Percentiles rank a stretch among this genome's conserved stretches.
Conservation (phyloP, 345 rosid species). For the Noccaea caerulescens region DNA sequence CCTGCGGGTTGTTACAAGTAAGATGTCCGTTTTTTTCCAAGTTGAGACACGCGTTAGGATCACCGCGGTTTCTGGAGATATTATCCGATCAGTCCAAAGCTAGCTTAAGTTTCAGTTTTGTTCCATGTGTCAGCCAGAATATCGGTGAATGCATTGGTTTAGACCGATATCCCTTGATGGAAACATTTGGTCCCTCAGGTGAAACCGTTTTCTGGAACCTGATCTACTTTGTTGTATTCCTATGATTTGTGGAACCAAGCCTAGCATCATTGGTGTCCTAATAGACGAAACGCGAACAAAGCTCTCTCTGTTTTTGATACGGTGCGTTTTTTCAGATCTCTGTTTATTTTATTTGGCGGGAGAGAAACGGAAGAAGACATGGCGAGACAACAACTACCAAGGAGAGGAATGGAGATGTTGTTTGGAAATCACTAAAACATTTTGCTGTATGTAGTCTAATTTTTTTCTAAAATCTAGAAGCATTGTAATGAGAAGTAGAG, state of each 20-base stretch:
- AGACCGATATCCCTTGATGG: slow-evolving; percentile 2
- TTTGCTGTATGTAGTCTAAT: too few species aligned
- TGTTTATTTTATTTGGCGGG: too few species aligned
- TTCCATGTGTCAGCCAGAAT: slow-evolving; percentile 27
- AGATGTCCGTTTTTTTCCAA: slow-evolving; percentile 24
- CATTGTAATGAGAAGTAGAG: slow-evolving; percentile 7
- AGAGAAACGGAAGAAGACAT: too few species aligned
- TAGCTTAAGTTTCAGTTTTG: slow-evolving; percentile 14
- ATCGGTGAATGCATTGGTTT: neutral
- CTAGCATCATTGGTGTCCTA: neutral
- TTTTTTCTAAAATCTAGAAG: too few species aligned
- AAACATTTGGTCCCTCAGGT: slow-evolving; percentile 28
- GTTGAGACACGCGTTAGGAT: slow-evolving; percentile 40
- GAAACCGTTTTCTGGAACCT: slow-evolving; percentile 9
- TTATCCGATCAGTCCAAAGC: slow-evolving; percentile 37
- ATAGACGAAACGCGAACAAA: too few species aligned
- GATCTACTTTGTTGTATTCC: slow-evolving; percentile 15
- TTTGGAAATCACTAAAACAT: too few species aligned
- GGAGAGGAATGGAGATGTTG: too few species aligned
- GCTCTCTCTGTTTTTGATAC: too few species aligned
- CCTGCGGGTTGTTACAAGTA: slow-evolving; percentile 31
- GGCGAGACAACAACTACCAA: too few species aligned
- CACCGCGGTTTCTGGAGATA: slow-evolving; percentile 32
- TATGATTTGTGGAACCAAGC: slow-evolving; percentile 30
- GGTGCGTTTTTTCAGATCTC: too few species aligned